A percentile compares a stretch with the other conserved stretches of the same genome.
These are phyloP conservation scores for Arxiozyma telluris DNA, from an alignment of 1,139 yeast species.

Conservation along the genomic window DNA sequence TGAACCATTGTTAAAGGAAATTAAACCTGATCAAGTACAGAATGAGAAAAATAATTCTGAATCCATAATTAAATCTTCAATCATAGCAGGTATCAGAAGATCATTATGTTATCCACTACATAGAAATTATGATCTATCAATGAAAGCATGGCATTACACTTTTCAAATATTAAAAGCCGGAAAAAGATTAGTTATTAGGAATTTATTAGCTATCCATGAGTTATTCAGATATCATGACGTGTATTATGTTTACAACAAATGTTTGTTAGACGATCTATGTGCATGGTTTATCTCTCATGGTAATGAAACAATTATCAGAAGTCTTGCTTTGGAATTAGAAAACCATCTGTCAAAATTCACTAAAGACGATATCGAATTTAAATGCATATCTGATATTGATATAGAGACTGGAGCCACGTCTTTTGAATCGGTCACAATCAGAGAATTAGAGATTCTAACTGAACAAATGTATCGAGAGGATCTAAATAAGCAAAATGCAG, in stretches of 20 bases:
- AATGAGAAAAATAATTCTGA: background rate
- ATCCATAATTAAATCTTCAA: conserved; percentile 41
- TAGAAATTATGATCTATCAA: conserved; percentile 53
- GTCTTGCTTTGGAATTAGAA: conserved; percentile 57
- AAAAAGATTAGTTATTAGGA: conserved; percentile 51
- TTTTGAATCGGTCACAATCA: conserved; percentile 5
- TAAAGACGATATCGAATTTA: conserved; percentile 5
- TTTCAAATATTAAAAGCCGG: conserved; percentile 60
- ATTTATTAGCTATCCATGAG: conserved; percentile 54
- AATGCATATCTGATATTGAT: conserved; percentile 8
- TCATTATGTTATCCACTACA: conserved; percentile 74
- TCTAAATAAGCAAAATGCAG: background rate
- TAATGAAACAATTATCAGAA: conserved; percentile 42
- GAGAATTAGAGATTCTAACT: conserved; percentile 8
- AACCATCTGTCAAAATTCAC: conserved; percentile 14
- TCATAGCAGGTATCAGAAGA: conserved; percentile 57
- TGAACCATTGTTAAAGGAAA: conserved; percentile 2
- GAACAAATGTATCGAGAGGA: conserved; percentile 4
- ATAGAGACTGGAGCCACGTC: conserved; percentile 7
- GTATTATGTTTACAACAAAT: conserved; percentile 77
- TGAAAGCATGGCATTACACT: conserved; percentile 69
- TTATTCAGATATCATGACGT: conserved; percentile 77
- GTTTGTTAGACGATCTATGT: conserved; percentile 72
- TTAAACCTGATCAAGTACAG: background rate
- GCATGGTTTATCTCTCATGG: conserved; percentile 61